These are phyloP conservation scores for Inosperma sp. DNA, from an alignment of 768 basidiomycete species.

Conservation along the genomic window DNA sequence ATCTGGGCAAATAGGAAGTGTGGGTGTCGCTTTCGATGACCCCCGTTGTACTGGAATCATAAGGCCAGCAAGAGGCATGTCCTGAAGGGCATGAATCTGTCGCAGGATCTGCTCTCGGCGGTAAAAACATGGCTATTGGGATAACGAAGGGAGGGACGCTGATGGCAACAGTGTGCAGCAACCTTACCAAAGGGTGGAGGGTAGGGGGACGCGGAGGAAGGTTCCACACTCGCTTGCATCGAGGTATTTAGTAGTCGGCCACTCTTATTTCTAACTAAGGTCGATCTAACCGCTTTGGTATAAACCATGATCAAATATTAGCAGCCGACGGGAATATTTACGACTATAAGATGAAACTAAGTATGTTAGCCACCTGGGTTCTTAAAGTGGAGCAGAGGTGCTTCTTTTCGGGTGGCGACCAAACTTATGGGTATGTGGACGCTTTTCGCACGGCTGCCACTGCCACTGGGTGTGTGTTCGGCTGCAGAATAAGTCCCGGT, in stretches of 20 bases:
- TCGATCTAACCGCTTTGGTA: conserved; percentile 11
- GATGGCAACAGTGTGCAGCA: conserved; percentile 7
- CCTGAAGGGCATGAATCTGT: conserved; percentile 22
- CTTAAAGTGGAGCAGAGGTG: neutral
- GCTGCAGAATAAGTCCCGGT: conserved; percentile 15
- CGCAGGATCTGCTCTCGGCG: conserved; percentile 23
- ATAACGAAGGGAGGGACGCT: conserved; percentile 10
- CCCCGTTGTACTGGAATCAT: conserved; percentile 22
- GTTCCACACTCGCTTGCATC: neutral
- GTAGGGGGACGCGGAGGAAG: too few species aligned
- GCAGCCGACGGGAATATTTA: conserved; percentile 4
- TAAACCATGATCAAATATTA: neutral
- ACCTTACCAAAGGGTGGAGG: conserved; percentile 9
- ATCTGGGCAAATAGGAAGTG: conserved; percentile 7
- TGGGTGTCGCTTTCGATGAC: conserved; percentile 12
- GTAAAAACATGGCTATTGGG: conserved; percentile 25
- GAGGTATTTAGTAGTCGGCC: neutral
- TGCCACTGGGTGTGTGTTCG: neutral
- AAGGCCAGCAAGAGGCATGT: conserved; percentile 17
- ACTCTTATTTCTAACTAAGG: neutral
- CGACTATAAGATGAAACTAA: conserved; percentile 2
- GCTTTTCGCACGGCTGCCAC: neutral
- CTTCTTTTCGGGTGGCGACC: conserved; percentile 8
- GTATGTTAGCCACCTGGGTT: neutral
- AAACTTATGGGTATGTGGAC: neutral